Evolutionary conservation across 2,329 filamentous ascomycete species (phyloP).

Genomic region (Neonectria sp.): DNA sequence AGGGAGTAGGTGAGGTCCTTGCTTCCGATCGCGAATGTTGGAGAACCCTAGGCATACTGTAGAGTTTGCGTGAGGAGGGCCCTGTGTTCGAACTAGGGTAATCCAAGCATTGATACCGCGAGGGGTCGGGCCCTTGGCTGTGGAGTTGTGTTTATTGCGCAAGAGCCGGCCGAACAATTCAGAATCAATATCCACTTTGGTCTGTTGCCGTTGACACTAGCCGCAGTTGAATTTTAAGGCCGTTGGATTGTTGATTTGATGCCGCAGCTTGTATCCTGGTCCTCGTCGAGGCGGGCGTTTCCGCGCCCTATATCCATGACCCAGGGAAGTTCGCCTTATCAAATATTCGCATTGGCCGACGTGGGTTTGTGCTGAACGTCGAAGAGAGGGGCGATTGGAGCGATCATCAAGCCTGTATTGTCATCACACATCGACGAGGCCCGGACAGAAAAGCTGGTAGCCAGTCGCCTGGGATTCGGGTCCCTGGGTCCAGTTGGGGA

Average conservation of each 20-base stretch:
- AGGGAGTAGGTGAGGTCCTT: constrained; percentile 41
- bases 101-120: constrained; percentile 20
- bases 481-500: constrained; percentile 9
- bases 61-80: constrained; percentile 22
- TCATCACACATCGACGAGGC: neutral
- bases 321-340: constrained; percentile 8
- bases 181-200: constrained; percentile 5
- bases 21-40: constrained; percentile 33
- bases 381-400: constrained; percentile 13
- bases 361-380: constrained; percentile 10
- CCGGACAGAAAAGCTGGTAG: constrained; percentile 1
- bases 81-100: constrained; percentile 23
- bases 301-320: constrained; percentile 27
- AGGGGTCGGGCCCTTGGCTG: constrained; percentile 4
- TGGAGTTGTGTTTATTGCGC: constrained; percentile 6
- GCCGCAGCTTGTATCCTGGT: constrained; percentile 18
- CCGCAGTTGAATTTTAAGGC: neutral
- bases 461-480: constrained; percentile 7
- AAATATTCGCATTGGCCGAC: constrained; percentile 23
- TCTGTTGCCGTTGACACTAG: neutral
- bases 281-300: constrained; percentile 29
- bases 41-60: constrained; percentile 20
- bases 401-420: constrained; percentile 3
- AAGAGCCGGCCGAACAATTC: constrained; percentile 4
- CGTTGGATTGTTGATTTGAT: constrained; percentile 15